phyloP scores from a whole-genome alignment of 768 basidiomycete genomes.

The Mycena indigotica region DNA sequence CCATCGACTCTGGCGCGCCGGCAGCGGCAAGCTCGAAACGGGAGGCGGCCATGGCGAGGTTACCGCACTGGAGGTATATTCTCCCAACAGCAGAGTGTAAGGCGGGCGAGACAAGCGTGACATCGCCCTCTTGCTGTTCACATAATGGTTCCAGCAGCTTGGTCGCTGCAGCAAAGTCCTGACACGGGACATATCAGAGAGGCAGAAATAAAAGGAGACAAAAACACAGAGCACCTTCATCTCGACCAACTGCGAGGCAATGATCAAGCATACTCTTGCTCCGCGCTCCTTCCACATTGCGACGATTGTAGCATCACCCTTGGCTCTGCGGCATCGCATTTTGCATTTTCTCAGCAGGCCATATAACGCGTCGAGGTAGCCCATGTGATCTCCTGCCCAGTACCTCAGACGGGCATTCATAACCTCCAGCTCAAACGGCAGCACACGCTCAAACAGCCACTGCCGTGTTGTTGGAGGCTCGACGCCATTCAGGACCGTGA shows the following conservation, averaged over 20 bases:
- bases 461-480: conserved; percentile 53
- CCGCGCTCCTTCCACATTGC: conserved; percentile 87
- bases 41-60: conserved; percentile 57
- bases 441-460: conserved; percentile 61
- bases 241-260: conserved; percentile 81
- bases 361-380: conserved; percentile 73
- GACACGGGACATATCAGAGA: background rate
- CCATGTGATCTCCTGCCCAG: conserved; percentile 81
- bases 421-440: conserved; percentile 66
- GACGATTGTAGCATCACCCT: conserved; percentile 37
- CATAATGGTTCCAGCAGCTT: conserved; percentile 71
- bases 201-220: background rate
- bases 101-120: conserved; percentile 44
- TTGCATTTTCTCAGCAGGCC: conserved; percentile 67
- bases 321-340: conserved; percentile 45
- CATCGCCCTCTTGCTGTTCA: conserved; percentile 32
- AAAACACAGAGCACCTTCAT: conserved; percentile 62
- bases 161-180: conserved; percentile 74
- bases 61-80: conserved; percentile 74
- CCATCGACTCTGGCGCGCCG: conserved; percentile 43
- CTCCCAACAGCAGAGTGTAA: conserved; percentile 72
- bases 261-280: conserved; percentile 71
- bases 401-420: conserved; percentile 76
- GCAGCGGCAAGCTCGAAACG: conserved; percentile 56
- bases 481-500: conserved; percentile 64